Evolutionary conservation across 73 alveolate species (phyloP), one percentile per base, ranked within the genome.

Genomic region (Effrenium voratum): DNA sequence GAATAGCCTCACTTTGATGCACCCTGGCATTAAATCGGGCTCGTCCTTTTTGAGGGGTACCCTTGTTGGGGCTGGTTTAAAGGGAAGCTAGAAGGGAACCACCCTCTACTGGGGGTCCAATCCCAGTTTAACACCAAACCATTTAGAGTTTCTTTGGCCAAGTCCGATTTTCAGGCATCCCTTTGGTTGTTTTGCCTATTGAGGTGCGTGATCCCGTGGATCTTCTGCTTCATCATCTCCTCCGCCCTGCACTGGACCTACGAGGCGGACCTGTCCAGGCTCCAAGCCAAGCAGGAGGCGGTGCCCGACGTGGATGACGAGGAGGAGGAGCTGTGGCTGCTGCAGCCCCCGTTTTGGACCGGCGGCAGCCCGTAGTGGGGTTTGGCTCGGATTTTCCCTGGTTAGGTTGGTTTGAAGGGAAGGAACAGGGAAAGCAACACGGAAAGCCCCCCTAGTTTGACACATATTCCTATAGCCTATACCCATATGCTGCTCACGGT

Each of bases 181-280:
- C n/a, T n/a, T 76, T 16, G 30, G 36, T 36, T 41, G 19, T 40
- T 13, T 3, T 76, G 24, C 40, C 40, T 0, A 24, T 76, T 50
- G 19, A 88, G 95, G 95, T 43, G 68, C 43, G 45, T 47, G 34
- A 49, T 88, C 36, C 95, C 95, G 36, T 88, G 95, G 95, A 88
- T 85, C 36, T 10, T 88, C 32, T 88, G 95, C 36, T 60, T 60
- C 45, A 49, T 88, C 63, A n/a, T 47, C 85, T 88, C 60, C 55
- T 43, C 85, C 45, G 95, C 95, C 28, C 55, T 88, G 46, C 95
- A 88, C 34, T 88, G 95, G 95, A 88, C 95, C 72, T 88, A 88
- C 32, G 95, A 88, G n/a, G 95, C 95, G 2, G 95, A 88, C 66
- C 46, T 40, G 30, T 52, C 73, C 30, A 55, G 55, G 24, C 85